Conservation (phyloP, 176 grass and related monocot species). For the Eragrostis curvula region DNA sequence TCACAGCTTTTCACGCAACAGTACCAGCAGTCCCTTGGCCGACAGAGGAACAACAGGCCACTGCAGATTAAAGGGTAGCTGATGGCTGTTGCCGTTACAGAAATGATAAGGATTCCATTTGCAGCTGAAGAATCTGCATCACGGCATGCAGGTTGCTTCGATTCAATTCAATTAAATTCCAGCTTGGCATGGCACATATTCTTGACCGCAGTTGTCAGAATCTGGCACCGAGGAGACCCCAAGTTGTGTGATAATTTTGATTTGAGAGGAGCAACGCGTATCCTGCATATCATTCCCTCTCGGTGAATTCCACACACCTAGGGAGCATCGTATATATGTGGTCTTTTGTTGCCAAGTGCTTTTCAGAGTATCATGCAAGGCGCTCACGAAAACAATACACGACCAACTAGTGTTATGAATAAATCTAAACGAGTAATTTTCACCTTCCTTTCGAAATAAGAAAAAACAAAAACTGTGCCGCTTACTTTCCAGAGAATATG, state of each 20-base stretch:
- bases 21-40: not conserved
- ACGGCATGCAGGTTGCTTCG: not conserved
- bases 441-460: not conserved
- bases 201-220: conserved; percentile 36
- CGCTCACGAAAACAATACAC: not conserved
- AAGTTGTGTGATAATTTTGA: conserved; percentile 50
- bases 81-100: conserved; percentile 3
- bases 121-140: conserved; percentile 18
- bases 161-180: not conserved
- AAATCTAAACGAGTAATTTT: not conserved
- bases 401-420: not conserved
- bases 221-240: conserved; percentile 22
- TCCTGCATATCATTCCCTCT: not conserved
- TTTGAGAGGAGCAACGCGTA: conserved; percentile 24
- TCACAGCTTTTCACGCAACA: not conserved
- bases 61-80: not conserved
- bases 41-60: conserved; percentile 21
- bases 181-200: conserved; percentile 23
- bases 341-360: not conserved
- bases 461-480: not conserved
- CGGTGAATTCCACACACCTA: conserved; percentile 26
- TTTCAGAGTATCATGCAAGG: conserved; percentile 1
- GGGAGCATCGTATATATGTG: not conserved
- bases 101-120: conserved; percentile 48
- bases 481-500: conserved; percentile 6